Evolutionary conservation across 805 yeast species (phyloP), one percentile per base, ranked within the genome.

Genomic region (Nakazawaea holstii): DNA sequence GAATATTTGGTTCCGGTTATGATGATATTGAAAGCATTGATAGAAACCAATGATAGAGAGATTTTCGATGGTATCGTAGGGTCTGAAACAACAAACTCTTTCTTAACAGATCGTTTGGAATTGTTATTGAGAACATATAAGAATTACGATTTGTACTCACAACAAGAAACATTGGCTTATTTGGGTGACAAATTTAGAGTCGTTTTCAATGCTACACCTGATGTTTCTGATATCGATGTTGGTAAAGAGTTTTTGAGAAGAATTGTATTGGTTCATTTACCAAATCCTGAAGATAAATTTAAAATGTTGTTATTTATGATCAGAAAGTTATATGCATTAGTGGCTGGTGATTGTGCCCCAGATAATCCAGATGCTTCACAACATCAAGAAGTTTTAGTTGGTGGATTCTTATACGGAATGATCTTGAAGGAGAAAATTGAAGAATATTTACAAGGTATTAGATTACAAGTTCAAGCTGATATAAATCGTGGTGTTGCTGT

Each of bases 301-400:
- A 77, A 89, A 60, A 73, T 91, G 84, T 70, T 94, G 51, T 68
- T 91, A 51, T 94, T 91, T 69, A 94, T 94, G 98, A 83, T 94
- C 59, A 81, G 98, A 74, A 94, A 94, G 69, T 76, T 94, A 52
- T 94, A 94, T 65, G 77, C 98, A 0, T 76, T 94, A 54, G 98
- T 92, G 39, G 97, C 97, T 33, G 97, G 97, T 51, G 97, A 92
- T 63, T 92, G 97, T 67, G 73, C 91, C 45, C 92, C 97, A 14
- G 99, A 94, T 67, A 94, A 94, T 69, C 99, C 99, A 64, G 99
- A 94, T 82, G 95, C 98, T 43, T 88, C 97, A 8, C 99, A 94
- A 74, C 97, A 94, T 74, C 99, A 94, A 70, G 99, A 94, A 70
- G 87, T 94, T 30, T 70, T 94, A 53, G 76, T 94, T 49, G 98